Base-by-base conservation (phyloP, 2,329 filamentous ascomycete genomes). In the Orbilia oligospora region DNA sequence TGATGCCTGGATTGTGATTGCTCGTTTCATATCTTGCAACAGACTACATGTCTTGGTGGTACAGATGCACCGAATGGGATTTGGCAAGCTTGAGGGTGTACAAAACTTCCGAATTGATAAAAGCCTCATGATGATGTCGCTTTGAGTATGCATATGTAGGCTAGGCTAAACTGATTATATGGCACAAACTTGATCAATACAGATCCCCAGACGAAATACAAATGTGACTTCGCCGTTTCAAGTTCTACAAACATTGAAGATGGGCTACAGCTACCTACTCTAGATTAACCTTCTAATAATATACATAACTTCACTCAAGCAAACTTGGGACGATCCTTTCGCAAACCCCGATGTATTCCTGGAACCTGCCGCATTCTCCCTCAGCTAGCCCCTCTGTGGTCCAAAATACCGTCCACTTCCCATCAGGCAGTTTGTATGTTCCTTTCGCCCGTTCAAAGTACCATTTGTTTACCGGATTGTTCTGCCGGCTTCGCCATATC, bases 381-480 rank as follows among this genome's bases (percentile, higher is more conserved):
- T 71, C 41, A 56, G 88, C 85, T 51, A 89, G 86, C 71, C 91
- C 87, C 56, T 89, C 89, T 0, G 92, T 96, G 0, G 96, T 99
- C 94, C 96, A 99, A 83, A 99, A 99, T 94, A 98, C 97, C 2
- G 94, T 93, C 96, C 96, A 99, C 81, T 94, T 91, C 55, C 89
- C 92, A n/a, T 89, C 90, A 0, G 88, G 87, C 44, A 99, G 85
- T 85, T 97, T 96, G 88, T 91, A 92, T 1, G 91, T 94, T 0
- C 96, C 96, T 58, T 89, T 86, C 1, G 93, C 93, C 58, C 96
- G 88, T 85, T 99, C 96, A 85, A 98, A 97, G 84, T 99, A 99
- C 96, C 96, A 99, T 84, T 97, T 97, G 83, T 99, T 99, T 3
- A 99, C 96, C 0, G 94, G 95, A 83, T 99, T 98, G 83, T 94